phyloP scores from a whole-genome alignment of 805 yeast species.

The Clavispora fructus region DNA sequence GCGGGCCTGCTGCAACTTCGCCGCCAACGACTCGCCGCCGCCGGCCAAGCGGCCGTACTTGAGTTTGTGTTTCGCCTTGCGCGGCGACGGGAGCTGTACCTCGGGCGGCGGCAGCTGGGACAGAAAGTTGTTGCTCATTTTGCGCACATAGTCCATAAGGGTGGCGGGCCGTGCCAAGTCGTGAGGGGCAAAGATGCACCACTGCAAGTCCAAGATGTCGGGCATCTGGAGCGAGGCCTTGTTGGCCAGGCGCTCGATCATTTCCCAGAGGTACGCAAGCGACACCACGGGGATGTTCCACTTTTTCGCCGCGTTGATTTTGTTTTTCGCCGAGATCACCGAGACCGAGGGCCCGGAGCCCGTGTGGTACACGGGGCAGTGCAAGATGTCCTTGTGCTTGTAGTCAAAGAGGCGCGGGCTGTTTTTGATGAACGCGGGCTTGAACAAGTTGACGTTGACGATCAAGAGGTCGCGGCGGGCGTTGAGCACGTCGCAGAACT shows the following conservation, averaged over 20 bases:
- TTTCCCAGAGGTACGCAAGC: slow-evolving; percentile 49
- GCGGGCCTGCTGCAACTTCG: slow-evolving; percentile 9
- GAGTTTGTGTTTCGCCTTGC: slow-evolving; percentile 37
- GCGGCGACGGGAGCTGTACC: slow-evolving; percentile 50
- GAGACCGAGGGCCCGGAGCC: slow-evolving; percentile 24
- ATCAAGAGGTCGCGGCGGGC: slow-evolving; percentile 52
- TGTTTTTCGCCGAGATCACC: slow-evolving; percentile 43
- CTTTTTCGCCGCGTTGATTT: slow-evolving; percentile 52
- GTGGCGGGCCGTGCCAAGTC: slow-evolving; percentile 18
- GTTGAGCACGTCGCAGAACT: slow-evolving; percentile 44
- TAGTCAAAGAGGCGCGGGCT: slow-evolving; percentile 41
- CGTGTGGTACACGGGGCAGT: slow-evolving; percentile 30
- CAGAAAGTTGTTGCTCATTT: slow-evolving; percentile 1
- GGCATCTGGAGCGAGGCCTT: slow-evolving; percentile 25
- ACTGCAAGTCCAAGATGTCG: slow-evolving; percentile 39
- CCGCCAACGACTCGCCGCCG: slow-evolving; percentile 13
- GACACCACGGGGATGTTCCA: slow-evolving; percentile 59
- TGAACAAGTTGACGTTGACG: slow-evolving; percentile 45
- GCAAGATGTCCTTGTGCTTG: slow-evolving; percentile 24
- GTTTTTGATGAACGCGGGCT: slow-evolving; percentile 28
- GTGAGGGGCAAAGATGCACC: slow-evolving; percentile 55
- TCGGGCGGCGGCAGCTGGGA: slow-evolving; percentile 8
- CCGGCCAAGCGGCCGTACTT: slow-evolving; percentile 48
- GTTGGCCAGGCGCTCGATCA: slow-evolving; percentile 24
- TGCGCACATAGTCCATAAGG: slow-evolving; percentile 12